Evolutionary conservation across 164 flowering plant species (phyloP), one percentile per base, ranked within the genome.

Genomic region (Kalanchoe fedtschenkoi): DNA sequence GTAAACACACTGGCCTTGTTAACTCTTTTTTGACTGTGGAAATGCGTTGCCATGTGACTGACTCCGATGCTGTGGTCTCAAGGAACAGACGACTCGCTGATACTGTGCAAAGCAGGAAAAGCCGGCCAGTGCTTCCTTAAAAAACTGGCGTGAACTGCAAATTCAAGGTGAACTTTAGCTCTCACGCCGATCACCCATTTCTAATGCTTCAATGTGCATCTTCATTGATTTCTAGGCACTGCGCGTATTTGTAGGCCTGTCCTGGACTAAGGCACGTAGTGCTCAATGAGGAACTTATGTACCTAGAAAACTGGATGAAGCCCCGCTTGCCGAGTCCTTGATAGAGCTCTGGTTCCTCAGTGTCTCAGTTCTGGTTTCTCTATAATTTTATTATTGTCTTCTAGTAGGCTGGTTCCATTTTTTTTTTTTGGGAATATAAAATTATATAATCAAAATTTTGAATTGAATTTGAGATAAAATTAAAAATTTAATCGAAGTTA

Each of bases 61-160:
- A 91, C 95, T 5, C 98, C 95, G 17, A 72, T 91, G 13, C 61
- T 89, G 56, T 91, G 98, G 96, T 84, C 85, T 21, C 98, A 89
- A 73, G 96, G 98, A 26, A 74, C 83, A 62, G 88, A 71, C 2
- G 96, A 89, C 62, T 64, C 71, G 62, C 84, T 91, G 6, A 95
- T 92, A 21, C 57, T 92, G 38, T 89, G 89, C 68, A 95, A 86
- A 75, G 96, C 96, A 42, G 98, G 96, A 47, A 95, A 92, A 78
- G 93, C 88, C 1, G 96, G 91, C 41, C 93, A 91, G 6, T 96
- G 89, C 1, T 86, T 89, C 68, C 87, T 92, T 60, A 83, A 89
- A 68, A 68, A 76, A 70, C 78, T 41, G 96, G 96, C 51, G 63
- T 89, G 32, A 84, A 69, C 70, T 89, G 96, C 35, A 96, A 92